These are phyloP conservation scores for Candida corydali DNA, from an alignment of 805 yeast species.

Conservation along the genomic window DNA sequence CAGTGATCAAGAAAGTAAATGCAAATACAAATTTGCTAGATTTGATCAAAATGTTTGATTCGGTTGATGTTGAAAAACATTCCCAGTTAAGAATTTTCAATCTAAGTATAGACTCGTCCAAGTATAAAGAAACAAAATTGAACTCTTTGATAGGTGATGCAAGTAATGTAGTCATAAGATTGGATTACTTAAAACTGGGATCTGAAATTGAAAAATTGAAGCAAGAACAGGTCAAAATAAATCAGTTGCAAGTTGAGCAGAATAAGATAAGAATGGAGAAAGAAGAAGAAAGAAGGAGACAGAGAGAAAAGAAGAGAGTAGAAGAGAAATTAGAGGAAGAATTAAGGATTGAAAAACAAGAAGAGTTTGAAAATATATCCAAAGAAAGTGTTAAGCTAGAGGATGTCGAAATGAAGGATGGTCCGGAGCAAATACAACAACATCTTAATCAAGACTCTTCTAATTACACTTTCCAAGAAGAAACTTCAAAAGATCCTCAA, in stretches of 20 bases:
- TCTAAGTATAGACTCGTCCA: slow-evolving; percentile 9
- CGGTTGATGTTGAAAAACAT: background rate
- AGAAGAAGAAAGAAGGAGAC: slow-evolving; percentile 8
- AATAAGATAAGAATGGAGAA: slow-evolving; percentile 10
- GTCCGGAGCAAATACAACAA: background rate
- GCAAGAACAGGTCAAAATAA: slow-evolving; percentile 20
- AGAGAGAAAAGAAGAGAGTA: background rate
- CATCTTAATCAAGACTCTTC: background rate
- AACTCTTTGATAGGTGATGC: slow-evolving; percentile 18
- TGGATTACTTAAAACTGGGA: slow-evolving; percentile 13
- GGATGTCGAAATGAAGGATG: background rate
- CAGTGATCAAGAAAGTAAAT: slow-evolving; percentile 5
- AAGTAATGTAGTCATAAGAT: slow-evolving; percentile 22
- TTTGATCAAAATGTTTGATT: slow-evolving; percentile 7
- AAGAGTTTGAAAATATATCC: background rate
- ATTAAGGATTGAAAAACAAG: slow-evolving; percentile 5
- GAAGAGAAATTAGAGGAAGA: background rate
- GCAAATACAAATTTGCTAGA: slow-evolving; percentile 1
- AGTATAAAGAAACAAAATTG: slow-evolving; percentile 12
- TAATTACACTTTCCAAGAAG: slow-evolving; percentile 1
- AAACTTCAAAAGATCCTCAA: slow-evolving; percentile 15
- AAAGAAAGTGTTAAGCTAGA: background rate
- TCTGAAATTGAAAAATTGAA: slow-evolving; percentile 8
- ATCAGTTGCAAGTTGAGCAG: slow-evolving; percentile 16
- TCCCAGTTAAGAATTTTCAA: slow-evolving; percentile 15